A percentile compares a stretch with the other conserved stretches of the same genome.
Conservation (phyloP, 2,329 filamentous ascomycete genomes). For the Colletotrichum abscissum region DNA sequence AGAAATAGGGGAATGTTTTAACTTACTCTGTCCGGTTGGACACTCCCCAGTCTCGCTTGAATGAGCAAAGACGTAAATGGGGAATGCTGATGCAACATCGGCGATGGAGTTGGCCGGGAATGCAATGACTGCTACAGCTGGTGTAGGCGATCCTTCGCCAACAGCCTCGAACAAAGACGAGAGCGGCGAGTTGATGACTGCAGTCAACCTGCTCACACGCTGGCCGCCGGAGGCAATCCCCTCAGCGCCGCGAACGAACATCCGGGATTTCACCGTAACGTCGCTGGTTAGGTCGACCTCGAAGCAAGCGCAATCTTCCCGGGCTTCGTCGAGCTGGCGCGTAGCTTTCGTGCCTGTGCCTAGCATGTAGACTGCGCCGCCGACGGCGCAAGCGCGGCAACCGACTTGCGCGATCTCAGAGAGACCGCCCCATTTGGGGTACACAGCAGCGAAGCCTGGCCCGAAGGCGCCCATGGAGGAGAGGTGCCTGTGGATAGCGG, state of each 20-base stretch:
- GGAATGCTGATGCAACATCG: constrained; percentile 50
- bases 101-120: constrained; percentile 67
- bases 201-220: constrained; percentile 70
- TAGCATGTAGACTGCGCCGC: constrained; percentile 90
- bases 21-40: constrained; percentile 90
- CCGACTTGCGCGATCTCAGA: constrained; percentile 92
- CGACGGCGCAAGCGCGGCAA: constrained; percentile 90
- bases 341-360: constrained; percentile 70
- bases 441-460: constrained; percentile 86
- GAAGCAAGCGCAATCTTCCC: constrained; percentile 43
- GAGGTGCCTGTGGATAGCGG: constrained; percentile 81
- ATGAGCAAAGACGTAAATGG: constrained; percentile 76
- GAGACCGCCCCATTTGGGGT: constrained; percentile 92
- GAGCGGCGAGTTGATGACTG: constrained; percentile 76
- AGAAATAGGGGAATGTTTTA: constrained; percentile 24
- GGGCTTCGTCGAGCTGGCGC: constrained; percentile 39
- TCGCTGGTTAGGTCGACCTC: constrained; percentile 67
- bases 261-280: constrained; percentile 65
- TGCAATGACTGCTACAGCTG: constrained; percentile 78
- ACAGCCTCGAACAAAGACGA: constrained; percentile 74
- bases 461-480: constrained; percentile 90
- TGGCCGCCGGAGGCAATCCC: constrained; percentile 40
- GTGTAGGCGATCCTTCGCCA: constrained; percentile 79
- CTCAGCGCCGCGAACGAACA: constrained; percentile 60
- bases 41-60: constrained; percentile 95